These are phyloP conservation scores for Agaricus sinodeliciosus DNA, from an alignment of 768 basidiomycete species.

Conservation along the genomic window DNA sequence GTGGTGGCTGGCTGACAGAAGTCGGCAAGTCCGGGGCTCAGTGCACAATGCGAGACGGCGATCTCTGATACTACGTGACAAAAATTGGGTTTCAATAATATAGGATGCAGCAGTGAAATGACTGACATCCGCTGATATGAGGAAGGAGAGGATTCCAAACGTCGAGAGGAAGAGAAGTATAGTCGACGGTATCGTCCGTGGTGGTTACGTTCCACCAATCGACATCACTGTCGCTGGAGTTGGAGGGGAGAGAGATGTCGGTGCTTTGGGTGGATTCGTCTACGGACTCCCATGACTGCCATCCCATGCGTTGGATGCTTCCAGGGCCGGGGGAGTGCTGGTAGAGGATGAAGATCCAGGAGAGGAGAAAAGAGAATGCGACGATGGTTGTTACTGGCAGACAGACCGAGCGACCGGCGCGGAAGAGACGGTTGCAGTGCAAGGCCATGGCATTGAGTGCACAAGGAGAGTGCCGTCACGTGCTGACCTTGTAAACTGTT, in stretches of 20 bases:
- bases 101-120: background rate
- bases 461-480: constrained; percentile 14
- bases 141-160: constrained; percentile 72
- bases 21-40: constrained; percentile 50
- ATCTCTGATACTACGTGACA: constrained; percentile 69
- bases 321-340: constrained; percentile 75
- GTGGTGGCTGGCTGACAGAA: constrained; percentile 68
- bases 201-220: constrained; percentile 69
- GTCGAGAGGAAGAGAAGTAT: constrained; percentile 71
- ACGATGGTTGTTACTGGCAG: constrained; percentile 55
- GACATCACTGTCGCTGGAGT: constrained; percentile 23
- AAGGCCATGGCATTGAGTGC: constrained; percentile 26
- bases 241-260: constrained; percentile 10
- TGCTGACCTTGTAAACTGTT: background rate
- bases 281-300: constrained; percentile 84
- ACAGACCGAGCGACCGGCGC: constrained; percentile 47
- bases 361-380: constrained; percentile 65
- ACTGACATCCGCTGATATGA: constrained; percentile 72
- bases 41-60: constrained; percentile 56
- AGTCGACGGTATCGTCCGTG: constrained; percentile 37
- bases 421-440: constrained; percentile 36
- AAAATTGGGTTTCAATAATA: constrained; percentile 1
- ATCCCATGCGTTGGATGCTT: constrained; percentile 65
- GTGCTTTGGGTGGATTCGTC: constrained; percentile 8
- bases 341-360: constrained; percentile 74